A percentile compares a stretch with the other conserved stretches of the same genome.
phyloP scores from a whole-genome alignment of 768 basidiomycete genomes.

The Kwoniella botswanensis region DNA sequence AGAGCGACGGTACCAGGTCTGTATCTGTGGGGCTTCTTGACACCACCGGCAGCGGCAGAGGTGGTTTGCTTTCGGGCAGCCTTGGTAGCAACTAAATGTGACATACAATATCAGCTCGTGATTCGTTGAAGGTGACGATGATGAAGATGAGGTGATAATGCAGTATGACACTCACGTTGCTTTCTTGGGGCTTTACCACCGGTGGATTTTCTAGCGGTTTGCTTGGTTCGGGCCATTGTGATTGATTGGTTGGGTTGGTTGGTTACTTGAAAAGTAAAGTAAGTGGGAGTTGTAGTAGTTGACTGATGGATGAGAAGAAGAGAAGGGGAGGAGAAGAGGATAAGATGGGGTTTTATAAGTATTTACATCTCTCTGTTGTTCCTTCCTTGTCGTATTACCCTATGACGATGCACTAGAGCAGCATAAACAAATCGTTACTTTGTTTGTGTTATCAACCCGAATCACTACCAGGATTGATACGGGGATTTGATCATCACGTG shows the following conservation, averaged over 20 bases:
- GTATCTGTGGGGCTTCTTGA: conserved; percentile 84
- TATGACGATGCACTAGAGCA: neutral
- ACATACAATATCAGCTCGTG: conserved; percentile 9
- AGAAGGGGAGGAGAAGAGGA: neutral
- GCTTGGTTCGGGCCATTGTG: conserved; percentile 63
- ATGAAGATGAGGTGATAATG: neutral
- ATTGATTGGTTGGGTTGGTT: conserved; percentile 64
- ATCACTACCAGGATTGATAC: conserved; percentile 4
- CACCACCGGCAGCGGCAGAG: conserved; percentile 66
- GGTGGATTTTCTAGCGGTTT: conserved; percentile 95
- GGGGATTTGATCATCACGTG: conserved; percentile 9
- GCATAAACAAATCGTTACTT: neutral
- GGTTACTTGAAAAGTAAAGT: conserved; percentile 1
- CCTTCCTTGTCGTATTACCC: neutral
- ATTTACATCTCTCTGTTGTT: neutral
- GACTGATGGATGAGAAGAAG: conserved; percentile 18
- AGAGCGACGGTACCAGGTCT: conserved; percentile 78
- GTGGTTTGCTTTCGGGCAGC: conserved; percentile 57
- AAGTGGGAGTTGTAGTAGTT: neutral
- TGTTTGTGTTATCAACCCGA: neutral
- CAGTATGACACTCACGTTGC: conserved; percentile 41
- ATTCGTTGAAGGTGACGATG: conserved; percentile 1
- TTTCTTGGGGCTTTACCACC: conserved; percentile 72
- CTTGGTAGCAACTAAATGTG: conserved; percentile 56
- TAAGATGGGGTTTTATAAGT: conserved; percentile 13